Percentiles rank a stretch among this genome's conserved stretches.
Conservation (phyloP, 257 asterid genomes). For the Fraxinus pennsylvanica region DNA sequence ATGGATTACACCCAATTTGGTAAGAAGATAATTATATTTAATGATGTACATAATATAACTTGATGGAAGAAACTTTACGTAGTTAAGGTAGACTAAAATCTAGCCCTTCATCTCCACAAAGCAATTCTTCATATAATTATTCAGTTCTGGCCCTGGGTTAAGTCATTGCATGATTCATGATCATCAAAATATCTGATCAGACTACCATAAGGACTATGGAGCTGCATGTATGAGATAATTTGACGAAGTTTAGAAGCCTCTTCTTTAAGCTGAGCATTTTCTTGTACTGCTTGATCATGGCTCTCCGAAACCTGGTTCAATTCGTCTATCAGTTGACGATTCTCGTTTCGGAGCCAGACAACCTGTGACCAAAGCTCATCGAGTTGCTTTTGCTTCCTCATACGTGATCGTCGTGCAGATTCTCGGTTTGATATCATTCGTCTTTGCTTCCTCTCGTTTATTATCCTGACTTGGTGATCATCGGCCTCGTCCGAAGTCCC, state of each 20-base stretch:
- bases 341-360: constrained; percentile 74
- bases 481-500: constrained; percentile 87
- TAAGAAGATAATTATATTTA: no score
- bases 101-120: background rate
- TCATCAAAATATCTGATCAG: constrained; percentile 46
- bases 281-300: constrained; percentile 58
- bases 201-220: constrained; percentile 48
- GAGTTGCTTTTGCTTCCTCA: constrained; percentile 88
- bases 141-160: constrained; percentile 20
- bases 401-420: constrained; percentile 85
- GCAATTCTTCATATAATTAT: background rate
- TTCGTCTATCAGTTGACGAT: constrained; percentile 63
- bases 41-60: no score
- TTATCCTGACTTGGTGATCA: constrained; percentile 61
- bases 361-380: constrained; percentile 95
- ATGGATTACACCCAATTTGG: no score
- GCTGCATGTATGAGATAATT: constrained; percentile 63
- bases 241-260: constrained; percentile 73
- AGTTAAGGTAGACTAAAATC: background rate
- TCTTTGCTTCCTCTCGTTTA: constrained; percentile 77
- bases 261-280: constrained; percentile 69
- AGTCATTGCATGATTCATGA: constrained; percentile 36
- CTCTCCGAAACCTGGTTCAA: constrained; percentile 60
- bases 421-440: constrained; percentile 89
- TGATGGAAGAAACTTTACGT: no score